Evolutionary conservation across 192 early-diverging fungal species (phyloP), one percentile per base, ranked within the genome.

Genomic region (Linnemannia exigua): DNA sequence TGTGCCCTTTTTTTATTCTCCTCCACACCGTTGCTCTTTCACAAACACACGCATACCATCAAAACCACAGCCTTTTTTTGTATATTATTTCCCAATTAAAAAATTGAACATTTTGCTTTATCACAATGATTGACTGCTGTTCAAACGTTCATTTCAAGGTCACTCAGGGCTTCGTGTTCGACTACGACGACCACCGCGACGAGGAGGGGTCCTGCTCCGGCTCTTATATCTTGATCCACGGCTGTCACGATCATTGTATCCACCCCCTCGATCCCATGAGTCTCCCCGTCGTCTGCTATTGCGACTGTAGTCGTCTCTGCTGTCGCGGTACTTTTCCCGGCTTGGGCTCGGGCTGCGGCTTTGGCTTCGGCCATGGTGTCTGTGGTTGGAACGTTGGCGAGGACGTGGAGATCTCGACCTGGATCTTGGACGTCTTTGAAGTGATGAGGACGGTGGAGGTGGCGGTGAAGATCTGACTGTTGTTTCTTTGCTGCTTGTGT

Each of bases 301-400:
- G n/a, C 28, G 46, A 5, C 44, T 9, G 22, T 35, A 28, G 58
- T 25, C 19, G 6, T 67, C 75, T 28, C 58, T 63, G 58, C 28
- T 11, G 28, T 28, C 75, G 66, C 6, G 37, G 41, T 67, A 28
- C 61, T 71, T 52, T 31, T 37, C 25, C 51, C 79, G n/a, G 36
- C 74, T 72, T 67, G 48, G 71, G 41, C 70, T 74, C 20, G 50
- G 67, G 71, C 71, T 51, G 17, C 75, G 71, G 54, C 70, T 74
- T n/a, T 61, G 73, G 71, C 71, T 51, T 15, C 75, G 81, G 63
- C 63, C 38, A 48, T 63, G 54, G 33, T 83, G 47, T 46, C 82
- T 61, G 61, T 63, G 47, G 9, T 2, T 61, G 28, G 70, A 67
- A 19, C 66, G 71, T 28, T 51, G 63, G 25, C 69, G 47, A 16